Base-by-base conservation (phyloP, 352 stramenopile genomes). In the Globisporangium irregulare region DNA sequence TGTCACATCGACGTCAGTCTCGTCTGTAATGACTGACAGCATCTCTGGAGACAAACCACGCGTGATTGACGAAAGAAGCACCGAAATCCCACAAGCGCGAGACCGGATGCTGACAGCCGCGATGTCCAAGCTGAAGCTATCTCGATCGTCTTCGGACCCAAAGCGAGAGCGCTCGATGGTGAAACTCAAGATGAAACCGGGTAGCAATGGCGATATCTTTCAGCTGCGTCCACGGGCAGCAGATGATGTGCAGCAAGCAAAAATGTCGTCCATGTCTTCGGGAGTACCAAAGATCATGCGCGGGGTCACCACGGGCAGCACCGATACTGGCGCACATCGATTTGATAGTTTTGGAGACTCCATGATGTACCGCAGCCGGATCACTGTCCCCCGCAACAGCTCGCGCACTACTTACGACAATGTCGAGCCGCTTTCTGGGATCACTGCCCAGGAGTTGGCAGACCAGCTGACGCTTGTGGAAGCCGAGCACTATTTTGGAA, bases 401-500 rank as follows among this genome's bases (percentile, higher is more conserved):
- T 84, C 84, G 1, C 80, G 81, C 3, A 90, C 79, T 2, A 90
- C 82, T n/a, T 94, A 91, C 59, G 86, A 93, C 66, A 92, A 91
- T 54, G 72, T 91, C 8, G 82, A 91, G 43, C 88, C 88, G 3
- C 67, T 96, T 3, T 79, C 80, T 1, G 86, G 84, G 3, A 59
- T 94, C 3, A 74, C 64, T 6, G 77, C 88, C 0, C 83, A 92
- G 43, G 88, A 94, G 50, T 58, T 92, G 2, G 88, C 88, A 15
- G 87, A 94, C 59, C 88, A 96, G 62, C 74, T 96, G 15, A 88
- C 88, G 22, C 77, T 96, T 12, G 81, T 96, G 38, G 88, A 96
- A 66, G 83, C 80, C 10, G 86, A 96, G 41, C 74, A 87, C 29
- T 90, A 84, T 38, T 96, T 93, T 63, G 73, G 78, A 0, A 82